Conservation (phyloP, 306 rosid genomes). For the Vicia villosa region DNA sequence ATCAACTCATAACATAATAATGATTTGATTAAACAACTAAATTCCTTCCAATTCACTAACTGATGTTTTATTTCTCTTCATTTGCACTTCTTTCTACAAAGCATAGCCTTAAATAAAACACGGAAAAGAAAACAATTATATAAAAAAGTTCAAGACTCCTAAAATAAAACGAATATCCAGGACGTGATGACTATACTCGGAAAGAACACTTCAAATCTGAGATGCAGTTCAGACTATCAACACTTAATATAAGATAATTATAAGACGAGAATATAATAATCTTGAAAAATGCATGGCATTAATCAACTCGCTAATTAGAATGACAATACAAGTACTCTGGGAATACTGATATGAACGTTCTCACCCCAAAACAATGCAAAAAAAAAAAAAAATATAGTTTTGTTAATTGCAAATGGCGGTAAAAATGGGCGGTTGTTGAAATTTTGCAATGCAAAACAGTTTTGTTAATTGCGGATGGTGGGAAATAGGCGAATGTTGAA, state of each 20-base stretch:
- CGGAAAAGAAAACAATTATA: not conserved
- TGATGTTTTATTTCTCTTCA: not conserved
- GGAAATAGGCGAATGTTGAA: too few relatives aligned
- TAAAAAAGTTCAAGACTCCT: not conserved
- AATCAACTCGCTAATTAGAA: not conserved
- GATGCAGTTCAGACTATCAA: slow-evolving; percentile 5
- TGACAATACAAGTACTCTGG: not conserved
- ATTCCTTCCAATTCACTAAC: not conserved
- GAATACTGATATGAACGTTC: not conserved
- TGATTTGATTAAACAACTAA: slow-evolving; percentile 1
- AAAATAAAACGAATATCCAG: not conserved
- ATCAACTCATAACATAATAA: slow-evolving; percentile 11
- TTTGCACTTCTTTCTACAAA: slow-evolving; percentile 15
- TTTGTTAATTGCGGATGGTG: too few relatives aligned
- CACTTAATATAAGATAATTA: slow-evolving; percentile 5
- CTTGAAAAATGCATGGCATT: slow-evolving; percentile 11
- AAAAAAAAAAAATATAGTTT: not conserved
- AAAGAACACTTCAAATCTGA: slow-evolving; percentile 18
- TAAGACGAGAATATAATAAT: not conserved
- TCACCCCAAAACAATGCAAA: not conserved
- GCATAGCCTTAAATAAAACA: not conserved
- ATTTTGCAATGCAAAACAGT: too few relatives aligned
- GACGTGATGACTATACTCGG: not conserved
- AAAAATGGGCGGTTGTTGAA: too few relatives aligned
- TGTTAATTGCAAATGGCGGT: too few relatives aligned